These are phyloP conservation scores for Albizia julibrissin DNA, from an alignment of 306 rosid genomes.

Conservation along the genomic window DNA sequence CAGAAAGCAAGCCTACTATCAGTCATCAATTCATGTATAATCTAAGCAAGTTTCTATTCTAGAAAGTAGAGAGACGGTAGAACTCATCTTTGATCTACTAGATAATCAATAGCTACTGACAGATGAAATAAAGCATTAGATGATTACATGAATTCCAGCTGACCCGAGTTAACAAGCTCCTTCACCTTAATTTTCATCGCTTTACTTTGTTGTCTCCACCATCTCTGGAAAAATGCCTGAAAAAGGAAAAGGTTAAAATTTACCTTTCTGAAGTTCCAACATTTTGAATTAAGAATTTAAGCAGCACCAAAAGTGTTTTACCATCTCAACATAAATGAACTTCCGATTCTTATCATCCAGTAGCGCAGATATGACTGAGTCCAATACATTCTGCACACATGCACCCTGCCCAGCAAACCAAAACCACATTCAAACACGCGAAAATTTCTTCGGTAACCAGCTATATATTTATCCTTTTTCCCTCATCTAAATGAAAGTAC, in stretches of 20 bases:
- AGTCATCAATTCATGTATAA: slow-evolving; percentile 17
- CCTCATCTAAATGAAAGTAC: neutral
- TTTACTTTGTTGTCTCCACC: slow-evolving; percentile 88
- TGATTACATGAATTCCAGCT: slow-evolving; percentile 80
- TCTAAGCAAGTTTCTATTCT: neutral
- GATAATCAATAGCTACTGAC: slow-evolving; percentile 2
- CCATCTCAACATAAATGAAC: slow-evolving; percentile 81
- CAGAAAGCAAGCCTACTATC: neutral
- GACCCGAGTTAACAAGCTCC: slow-evolving; percentile 75
- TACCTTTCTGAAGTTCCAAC: neutral
- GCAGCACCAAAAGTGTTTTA: slow-evolving; percentile 16
- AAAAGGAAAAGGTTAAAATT: slow-evolving; percentile 10
- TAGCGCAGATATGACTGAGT: slow-evolving; percentile 71
- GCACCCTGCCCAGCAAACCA: slow-evolving; percentile 59
- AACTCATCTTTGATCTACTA: neutral
- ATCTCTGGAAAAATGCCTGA: slow-evolving; percentile 82
- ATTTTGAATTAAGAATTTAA: neutral
- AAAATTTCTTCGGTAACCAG: neutral
- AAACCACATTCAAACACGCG: neutral
- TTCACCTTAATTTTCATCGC: slow-evolving; percentile 62
- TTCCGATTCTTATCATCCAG: slow-evolving; percentile 74
- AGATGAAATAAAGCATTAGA: neutral
- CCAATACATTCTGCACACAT: slow-evolving; percentile 80
- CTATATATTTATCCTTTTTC: neutral
- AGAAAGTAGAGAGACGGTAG: neutral